Conservation (phyloP, 208 protist species). For the Pavlovales sp. region DNA sequence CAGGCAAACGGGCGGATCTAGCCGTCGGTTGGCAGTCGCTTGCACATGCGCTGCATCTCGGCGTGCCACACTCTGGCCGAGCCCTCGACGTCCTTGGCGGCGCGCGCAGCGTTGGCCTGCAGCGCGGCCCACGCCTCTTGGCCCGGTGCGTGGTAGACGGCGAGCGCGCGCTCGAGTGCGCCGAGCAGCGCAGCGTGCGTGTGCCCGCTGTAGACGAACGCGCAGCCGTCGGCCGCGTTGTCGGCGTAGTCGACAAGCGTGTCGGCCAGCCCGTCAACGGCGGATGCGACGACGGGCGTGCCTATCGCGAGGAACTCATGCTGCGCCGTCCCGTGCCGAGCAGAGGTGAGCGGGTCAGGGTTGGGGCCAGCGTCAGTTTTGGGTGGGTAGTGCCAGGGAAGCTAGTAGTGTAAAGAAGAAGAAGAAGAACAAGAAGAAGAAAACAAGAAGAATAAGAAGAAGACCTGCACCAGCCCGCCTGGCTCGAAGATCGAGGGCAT, state of each 20-base stretch:
- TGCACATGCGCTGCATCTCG: slow-evolving; percentile 7
- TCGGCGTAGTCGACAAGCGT: not conserved
- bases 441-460: too few species aligned
- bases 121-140: not conserved
- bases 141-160: not conserved
- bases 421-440: too few species aligned
- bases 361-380: too few species aligned
- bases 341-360: too few species aligned
- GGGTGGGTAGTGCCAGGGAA: too few species aligned
- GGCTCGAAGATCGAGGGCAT: slow-evolving; percentile 39
- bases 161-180: not conserved
- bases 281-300: not conserved
- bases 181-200: not conserved
- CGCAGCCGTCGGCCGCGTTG: not conserved
- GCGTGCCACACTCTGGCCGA: not conserved
- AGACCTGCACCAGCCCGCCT: not conserved
- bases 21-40: too few species aligned
- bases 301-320: not conserved
- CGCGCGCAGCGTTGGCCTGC: not conserved
- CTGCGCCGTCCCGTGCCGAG: not conserved
- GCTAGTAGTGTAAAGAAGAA: too few species aligned
- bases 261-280: not conserved
- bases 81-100: not conserved
- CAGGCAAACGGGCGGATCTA: too few species aligned
- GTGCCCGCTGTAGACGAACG: not conserved